Percentiles rank a stretch among this genome's conserved stretches.
Evolutionary conservation across 495 filamentous ascomycete genomes (phyloP).

Genomic region (Pyrenopolyporus hunteri): DNA sequence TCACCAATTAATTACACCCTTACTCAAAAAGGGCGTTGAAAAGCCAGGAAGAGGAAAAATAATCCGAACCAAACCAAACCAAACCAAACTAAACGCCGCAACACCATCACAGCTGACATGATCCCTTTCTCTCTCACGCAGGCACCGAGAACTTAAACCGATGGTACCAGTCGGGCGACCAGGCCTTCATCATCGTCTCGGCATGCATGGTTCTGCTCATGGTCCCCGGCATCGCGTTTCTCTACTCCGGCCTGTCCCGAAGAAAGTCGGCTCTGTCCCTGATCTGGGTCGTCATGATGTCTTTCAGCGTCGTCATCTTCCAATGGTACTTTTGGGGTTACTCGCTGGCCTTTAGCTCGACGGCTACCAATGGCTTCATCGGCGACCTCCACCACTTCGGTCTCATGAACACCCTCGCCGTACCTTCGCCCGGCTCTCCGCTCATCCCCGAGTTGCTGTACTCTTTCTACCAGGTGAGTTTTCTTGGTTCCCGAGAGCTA

Average conservation of each 20-base stretch:
- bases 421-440: constrained; percentile 77
- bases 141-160: constrained; percentile 83
- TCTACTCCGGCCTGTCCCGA: constrained; percentile 95
- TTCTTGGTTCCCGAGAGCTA: constrained; percentile 68
- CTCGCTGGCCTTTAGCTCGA: constrained; percentile 85
- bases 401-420: constrained; percentile 75
- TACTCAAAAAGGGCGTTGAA: background rate
- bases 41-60: background rate
- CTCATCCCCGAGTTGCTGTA: constrained; percentile 92
- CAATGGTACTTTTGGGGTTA: constrained; percentile 99
- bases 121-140: constrained; percentile 39
- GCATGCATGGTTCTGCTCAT: constrained; percentile 96
- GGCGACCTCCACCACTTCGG: constrained; percentile 87
- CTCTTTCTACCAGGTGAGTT: constrained; percentile 81
- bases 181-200: constrained; percentile 88
- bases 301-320: constrained; percentile 86
- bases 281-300: constrained; percentile 95
- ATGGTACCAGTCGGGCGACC: constrained; percentile 70
- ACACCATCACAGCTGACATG: constrained; percentile 23
- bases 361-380: constrained; percentile 80
- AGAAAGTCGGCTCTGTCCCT: constrained; percentile 94
- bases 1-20: background rate
- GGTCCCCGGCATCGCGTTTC: constrained; percentile 93
- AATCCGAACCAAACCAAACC: background rate
- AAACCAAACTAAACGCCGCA: too few relatives aligned